Percentiles rank a stretch among this genome's conserved stretches.
Evolutionary conservation across 2,329 filamentous ascomycete species (phyloP).

Genomic region (Fusarium sambucinum): DNA sequence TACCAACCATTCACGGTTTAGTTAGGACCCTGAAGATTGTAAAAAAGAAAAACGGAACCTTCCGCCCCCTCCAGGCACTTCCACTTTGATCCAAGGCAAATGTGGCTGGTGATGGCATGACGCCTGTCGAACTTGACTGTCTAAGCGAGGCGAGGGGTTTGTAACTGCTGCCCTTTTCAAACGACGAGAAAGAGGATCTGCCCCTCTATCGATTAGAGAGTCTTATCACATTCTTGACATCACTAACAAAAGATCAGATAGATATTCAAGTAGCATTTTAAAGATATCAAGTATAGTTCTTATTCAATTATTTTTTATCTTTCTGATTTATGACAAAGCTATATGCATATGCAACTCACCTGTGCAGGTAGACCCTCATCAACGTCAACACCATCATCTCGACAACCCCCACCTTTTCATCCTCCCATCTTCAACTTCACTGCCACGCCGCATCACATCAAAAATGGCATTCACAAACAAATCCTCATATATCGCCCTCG

Average conservation of each 20-base stretch:
- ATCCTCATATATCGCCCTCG: slow-evolving; percentile 65
- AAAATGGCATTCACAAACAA: slow-evolving; percentile 49
- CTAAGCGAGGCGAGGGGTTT: slow-evolving; percentile 40
- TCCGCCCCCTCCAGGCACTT: slow-evolving; percentile 13
- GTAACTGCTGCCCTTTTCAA: slow-evolving; percentile 18
- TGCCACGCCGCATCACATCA: background rate
- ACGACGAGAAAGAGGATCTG: slow-evolving; percentile 6
- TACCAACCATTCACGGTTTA: slow-evolving; percentile 22
- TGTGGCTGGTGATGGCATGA: slow-evolving; percentile 33
- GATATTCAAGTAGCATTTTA: background rate
- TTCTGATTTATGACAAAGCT: background rate
- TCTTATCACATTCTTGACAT: slow-evolving; percentile 26
- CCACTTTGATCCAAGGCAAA: background rate
- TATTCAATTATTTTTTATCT: fast-evolving
- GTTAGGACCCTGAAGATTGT: slow-evolving; percentile 31
- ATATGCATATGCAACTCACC: background rate
- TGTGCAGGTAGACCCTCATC: slow-evolving; percentile 2
- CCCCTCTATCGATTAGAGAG: slow-evolving; percentile 35
- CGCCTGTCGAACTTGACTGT: slow-evolving; percentile 5
- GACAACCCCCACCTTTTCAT: slow-evolving; percentile 28
- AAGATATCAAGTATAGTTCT: background rate
- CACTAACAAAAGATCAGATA: background rate
- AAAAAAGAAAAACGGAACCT: slow-evolving; percentile 13
- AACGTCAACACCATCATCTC: slow-evolving; percentile 22
- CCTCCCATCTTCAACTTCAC: slow-evolving; percentile 19